These are phyloP conservation scores for Symbiodinium pilosum DNA, from an alignment of 73 alveolate species.

Conservation along the genomic window DNA sequence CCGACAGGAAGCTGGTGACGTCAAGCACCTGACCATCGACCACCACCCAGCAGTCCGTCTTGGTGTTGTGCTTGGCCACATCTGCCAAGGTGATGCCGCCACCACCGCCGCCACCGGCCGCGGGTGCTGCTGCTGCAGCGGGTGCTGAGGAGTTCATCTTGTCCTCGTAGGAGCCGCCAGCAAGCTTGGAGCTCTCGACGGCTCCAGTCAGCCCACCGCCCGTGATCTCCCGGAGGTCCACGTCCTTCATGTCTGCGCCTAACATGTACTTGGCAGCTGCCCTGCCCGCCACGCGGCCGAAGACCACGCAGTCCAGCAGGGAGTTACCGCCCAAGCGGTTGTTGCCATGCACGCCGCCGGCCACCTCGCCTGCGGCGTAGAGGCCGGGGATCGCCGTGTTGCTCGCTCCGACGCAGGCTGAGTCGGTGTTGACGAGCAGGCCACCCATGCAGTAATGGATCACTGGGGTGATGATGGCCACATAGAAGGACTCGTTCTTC, in stretches of 20 bases:
- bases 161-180: conserved; percentile 75
- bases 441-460: conserved; percentile 98
- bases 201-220: conserved; percentile 69
- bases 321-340: conserved; percentile 97
- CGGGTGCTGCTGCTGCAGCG: conserved; percentile 49
- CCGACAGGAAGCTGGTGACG: conserved; percentile 95
- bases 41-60: conserved; percentile 96
- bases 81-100: conserved; percentile 95
- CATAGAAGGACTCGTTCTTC: conserved; percentile 95
- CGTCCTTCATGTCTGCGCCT: conserved; percentile 56
- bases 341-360: conserved; percentile 97
- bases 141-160: conserved; percentile 36
- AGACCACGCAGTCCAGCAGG: conserved; percentile 97
- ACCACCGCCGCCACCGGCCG: conserved; percentile 23
- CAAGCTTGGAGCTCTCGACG: conserved; percentile 55
- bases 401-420: conserved; percentile 62
- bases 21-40: conserved; percentile 96
- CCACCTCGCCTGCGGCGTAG: conserved; percentile 95
- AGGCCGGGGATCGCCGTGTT: conserved; percentile 54
- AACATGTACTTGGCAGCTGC: conserved; percentile 89
- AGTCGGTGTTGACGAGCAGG: conserved; percentile 70
- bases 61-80: conserved; percentile 95
- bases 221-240: background rate
- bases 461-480: conserved; percentile 96
- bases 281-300: conserved; percentile 97